Conservation (phyloP, 1,284 basidiomycete species). For the Ustilago loliicola region DNA sequence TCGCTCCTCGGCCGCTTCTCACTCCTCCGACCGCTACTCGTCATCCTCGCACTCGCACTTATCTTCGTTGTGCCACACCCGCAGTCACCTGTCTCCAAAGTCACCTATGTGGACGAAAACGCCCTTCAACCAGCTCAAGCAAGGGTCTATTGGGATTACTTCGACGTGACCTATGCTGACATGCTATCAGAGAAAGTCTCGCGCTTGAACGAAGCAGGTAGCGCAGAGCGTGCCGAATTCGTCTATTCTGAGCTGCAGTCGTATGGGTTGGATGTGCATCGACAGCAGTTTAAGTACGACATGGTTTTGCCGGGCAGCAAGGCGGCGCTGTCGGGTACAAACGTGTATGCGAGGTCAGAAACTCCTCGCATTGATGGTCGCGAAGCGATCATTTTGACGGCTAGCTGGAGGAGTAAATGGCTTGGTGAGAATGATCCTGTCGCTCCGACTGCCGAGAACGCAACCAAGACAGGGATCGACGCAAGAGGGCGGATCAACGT, state of each 20-base stretch:
- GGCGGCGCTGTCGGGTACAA: constrained; percentile 74
- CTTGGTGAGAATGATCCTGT: constrained; percentile 40
- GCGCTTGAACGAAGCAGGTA: constrained; percentile 12
- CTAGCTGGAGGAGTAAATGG: constrained; percentile 71
- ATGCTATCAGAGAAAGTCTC: constrained; percentile 50
- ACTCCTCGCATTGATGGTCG: constrained; percentile 89
- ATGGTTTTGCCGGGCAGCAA: not conserved
- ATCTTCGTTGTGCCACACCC: constrained; percentile 57
- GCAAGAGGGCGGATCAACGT: constrained; percentile 79
- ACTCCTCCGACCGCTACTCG: constrained; percentile 27
- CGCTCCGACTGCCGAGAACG: constrained; percentile 18
- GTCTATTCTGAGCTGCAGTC: constrained; percentile 49
- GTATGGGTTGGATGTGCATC: constrained; percentile 52
- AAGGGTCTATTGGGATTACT: constrained; percentile 56
- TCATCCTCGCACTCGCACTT: constrained; percentile 44
- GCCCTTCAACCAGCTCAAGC: constrained; percentile 67
- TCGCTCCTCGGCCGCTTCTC: constrained; percentile 22
- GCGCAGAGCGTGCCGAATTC: constrained; percentile 46
- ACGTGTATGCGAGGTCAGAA: constrained; percentile 84
- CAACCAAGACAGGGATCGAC: constrained; percentile 10
- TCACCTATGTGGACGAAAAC: constrained; percentile 69
- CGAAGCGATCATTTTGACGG: constrained; percentile 77
- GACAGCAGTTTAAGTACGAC: constrained; percentile 31
- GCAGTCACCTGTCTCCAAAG: constrained; percentile 55
- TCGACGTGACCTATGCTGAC: constrained; percentile 61